Conservation (phyloP, 2,329 filamentous ascomycete species). For the Ceratocystis harringtonii region DNA sequence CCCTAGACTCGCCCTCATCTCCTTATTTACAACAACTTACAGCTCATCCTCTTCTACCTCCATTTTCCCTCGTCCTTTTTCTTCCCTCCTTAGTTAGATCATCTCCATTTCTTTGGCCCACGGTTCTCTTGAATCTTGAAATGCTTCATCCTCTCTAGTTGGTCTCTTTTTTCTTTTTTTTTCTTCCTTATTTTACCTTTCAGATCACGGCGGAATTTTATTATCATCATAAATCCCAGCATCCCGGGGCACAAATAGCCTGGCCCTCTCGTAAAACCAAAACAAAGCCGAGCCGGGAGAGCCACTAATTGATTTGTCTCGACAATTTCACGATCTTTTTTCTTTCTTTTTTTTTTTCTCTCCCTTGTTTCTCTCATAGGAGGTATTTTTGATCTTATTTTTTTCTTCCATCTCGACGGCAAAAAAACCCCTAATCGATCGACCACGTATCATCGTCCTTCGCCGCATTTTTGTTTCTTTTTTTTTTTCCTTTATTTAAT, state of each 20-base stretch:
- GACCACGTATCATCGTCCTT: background rate
- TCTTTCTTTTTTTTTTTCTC: conserved; percentile 13
- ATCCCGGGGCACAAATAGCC: background rate
- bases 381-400: conserved; percentile 14
- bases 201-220: background rate
- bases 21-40: background rate
- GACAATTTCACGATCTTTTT: background rate
- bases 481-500: conserved; percentile 18
- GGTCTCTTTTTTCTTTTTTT: background rate
- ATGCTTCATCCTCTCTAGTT: background rate
- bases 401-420: conserved; percentile 13
- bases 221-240: background rate
- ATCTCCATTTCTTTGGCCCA: background rate
- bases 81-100: background rate
- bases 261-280: background rate
- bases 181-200: background rate
- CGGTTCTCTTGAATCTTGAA: background rate
- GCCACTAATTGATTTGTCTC: background rate
- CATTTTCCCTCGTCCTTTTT: background rate
- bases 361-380: conserved; percentile 9
- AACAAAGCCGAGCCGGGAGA: background rate
- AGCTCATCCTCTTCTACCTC: background rate
- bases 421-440: background rate
- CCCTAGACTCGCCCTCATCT: background rate
- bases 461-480: background rate